These are phyloP conservation scores for Ajuga reptans DNA, from an alignment of 305 asterid species.

Conservation along the genomic window DNA sequence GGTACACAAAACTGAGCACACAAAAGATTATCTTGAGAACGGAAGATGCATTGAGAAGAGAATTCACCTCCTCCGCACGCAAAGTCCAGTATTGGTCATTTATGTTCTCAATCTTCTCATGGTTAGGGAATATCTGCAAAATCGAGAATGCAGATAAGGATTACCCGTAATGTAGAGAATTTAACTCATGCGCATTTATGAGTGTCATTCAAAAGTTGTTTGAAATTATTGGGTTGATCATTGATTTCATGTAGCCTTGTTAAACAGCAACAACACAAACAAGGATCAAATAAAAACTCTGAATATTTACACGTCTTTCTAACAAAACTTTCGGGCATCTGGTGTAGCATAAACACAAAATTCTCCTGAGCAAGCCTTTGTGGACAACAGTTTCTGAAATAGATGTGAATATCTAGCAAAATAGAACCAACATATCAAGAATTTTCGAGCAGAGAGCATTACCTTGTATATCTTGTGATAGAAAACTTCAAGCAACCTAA, in stretches of 20 bases:
- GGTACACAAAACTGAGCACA: not conserved
- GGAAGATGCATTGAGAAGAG: conserved; percentile 7
- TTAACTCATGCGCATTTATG: not conserved
- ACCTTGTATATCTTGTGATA: conserved; percentile 98
- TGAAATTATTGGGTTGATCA: too few species aligned
- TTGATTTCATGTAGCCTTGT: not conserved
- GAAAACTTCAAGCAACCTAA: conserved; percentile 94
- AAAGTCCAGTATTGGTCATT: conserved; percentile 73
- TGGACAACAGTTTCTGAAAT: not conserved
- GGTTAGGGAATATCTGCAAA: conserved; percentile 51
- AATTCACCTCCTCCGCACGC: conserved; percentile 65
- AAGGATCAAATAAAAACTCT: not conserved
- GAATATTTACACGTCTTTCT: not conserved
- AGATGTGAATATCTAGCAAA: not conserved
- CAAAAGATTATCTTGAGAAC: too few species aligned
- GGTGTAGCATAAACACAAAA: not conserved
- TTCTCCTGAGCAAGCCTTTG: conserved; percentile 3
- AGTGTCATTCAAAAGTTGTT: too few species aligned
- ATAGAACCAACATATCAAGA: conserved; percentile 7
- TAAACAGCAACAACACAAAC: not conserved
- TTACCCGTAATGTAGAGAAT: not conserved
- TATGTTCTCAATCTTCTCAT: conserved; percentile 65
- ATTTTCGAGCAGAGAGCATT: conserved; percentile 15
- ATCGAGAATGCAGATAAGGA: conserved; percentile 4
- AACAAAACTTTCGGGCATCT: not conserved